A percentile compares a stretch with the other conserved stretches of the same genome.
These are phyloP conservation scores for Trichosporon ovoides DNA, from an alignment of 1,284 basidiomycete species.

Conservation along the genomic window DNA sequence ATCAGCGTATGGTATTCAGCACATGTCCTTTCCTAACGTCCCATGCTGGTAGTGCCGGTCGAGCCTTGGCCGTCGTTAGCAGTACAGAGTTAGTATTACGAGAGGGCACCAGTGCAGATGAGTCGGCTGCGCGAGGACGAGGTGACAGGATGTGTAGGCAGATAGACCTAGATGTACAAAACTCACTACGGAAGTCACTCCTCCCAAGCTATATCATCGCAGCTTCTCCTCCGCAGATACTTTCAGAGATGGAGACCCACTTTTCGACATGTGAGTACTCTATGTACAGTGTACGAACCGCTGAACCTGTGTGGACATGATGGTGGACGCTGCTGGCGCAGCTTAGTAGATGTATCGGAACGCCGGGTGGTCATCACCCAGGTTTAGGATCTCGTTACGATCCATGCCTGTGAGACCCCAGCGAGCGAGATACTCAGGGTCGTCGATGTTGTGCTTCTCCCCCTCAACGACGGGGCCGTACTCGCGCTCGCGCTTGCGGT, in stretches of 20 bases:
- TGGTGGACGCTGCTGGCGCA: neutral
- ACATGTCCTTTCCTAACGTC: no score
- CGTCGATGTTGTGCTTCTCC: conserved; percentile 55
- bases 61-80: no score
- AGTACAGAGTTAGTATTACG: no score
- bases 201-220: neutral
- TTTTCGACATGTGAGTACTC: neutral
- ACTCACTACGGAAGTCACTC: neutral
- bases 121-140: no score
- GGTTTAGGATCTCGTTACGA: conserved; percentile 47
- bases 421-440: conserved; percentile 37
- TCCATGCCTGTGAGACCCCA: conserved; percentile 48
- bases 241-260: no score
- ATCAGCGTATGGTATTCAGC: no score
- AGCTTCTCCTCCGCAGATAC: no score
- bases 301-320: neutral
- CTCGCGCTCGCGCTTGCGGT: conserved; percentile 41
- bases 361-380: conserved; percentile 50
- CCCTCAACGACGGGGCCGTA: conserved; percentile 53
- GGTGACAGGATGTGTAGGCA: neutral
- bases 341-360: conserved; percentile 38
- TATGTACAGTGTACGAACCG: neutral
- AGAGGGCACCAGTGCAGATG: no score
- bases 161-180: conserved; percentile 6
- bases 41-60: no score